phyloP scores from a whole-genome alignment of 768 basidiomycete genomes.

The Royoungia palumana region DNA sequence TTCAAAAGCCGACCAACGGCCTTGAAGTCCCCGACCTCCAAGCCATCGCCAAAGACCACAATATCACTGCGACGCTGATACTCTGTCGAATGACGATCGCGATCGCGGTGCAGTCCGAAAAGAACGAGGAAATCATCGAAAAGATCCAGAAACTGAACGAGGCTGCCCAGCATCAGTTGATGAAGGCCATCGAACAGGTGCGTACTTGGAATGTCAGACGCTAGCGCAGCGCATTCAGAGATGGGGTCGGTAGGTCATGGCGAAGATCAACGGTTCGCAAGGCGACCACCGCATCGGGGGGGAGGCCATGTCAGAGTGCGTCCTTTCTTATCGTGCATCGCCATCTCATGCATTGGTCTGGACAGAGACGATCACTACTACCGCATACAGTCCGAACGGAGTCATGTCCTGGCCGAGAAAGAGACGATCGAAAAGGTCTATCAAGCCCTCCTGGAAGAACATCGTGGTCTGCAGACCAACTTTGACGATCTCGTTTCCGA shows the following conservation, averaged over 20 bases:
- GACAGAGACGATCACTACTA: constrained; percentile 86
- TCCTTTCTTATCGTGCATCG: constrained; percentile 10
- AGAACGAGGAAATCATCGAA: constrained; percentile 84
- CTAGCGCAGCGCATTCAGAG: neutral
- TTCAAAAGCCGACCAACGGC: constrained; percentile 72
- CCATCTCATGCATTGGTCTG: constrained; percentile 7
- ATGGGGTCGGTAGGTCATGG: constrained; percentile 57
- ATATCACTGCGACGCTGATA: constrained; percentile 59
- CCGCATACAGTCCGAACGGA: constrained; percentile 75
- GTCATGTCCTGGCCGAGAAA: constrained; percentile 76
- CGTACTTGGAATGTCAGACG: constrained; percentile 16
- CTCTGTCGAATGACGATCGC: constrained; percentile 82
- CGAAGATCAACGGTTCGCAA: constrained; percentile 56
- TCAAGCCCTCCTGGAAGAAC: constrained; percentile 70
- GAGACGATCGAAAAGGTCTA: constrained; percentile 83
- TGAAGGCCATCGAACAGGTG: constrained; percentile 93
- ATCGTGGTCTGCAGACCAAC: constrained; percentile 67
- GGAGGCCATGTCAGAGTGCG: constrained; percentile 78
- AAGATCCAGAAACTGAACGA: constrained; percentile 85
- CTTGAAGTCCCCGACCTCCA: constrained; percentile 89
- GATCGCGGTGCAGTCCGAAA: constrained; percentile 85
- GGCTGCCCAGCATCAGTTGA: constrained; percentile 80
- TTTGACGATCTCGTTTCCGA: constrained; percentile 76
- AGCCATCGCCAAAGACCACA: constrained; percentile 75
- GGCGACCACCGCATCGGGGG: constrained; percentile 42